phyloP scores from a whole-genome alignment of 2,329 filamentous ascomycete genomes.

The Alternaria atra region DNA sequence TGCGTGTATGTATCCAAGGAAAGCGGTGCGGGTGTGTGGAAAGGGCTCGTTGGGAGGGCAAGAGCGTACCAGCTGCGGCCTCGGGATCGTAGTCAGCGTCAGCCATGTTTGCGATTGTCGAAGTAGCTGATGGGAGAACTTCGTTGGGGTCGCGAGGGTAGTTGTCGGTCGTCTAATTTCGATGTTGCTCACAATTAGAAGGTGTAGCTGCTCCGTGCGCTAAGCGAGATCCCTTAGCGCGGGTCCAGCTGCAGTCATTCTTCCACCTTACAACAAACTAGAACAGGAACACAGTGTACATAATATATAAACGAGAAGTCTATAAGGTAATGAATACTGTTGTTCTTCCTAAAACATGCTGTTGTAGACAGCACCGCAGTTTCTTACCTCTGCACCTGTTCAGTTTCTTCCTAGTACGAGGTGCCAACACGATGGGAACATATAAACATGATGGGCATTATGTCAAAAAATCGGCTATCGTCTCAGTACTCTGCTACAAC shows the following conservation, averaged over 20 bases:
- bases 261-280: too few relatives aligned
- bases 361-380: too few relatives aligned
- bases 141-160: conserved; percentile 46
- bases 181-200: conserved; percentile 6
- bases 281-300: too few relatives aligned
- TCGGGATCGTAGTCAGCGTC: conserved; percentile 75
- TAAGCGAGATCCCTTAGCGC: conserved; percentile 21
- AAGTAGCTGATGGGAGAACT: conserved; percentile 55
- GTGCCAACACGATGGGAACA: not conserved
- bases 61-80: conserved; percentile 74
- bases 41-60: conserved; percentile 20
- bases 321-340: too few relatives aligned
- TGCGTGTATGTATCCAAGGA: conserved; percentile 7
- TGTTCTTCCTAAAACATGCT: too few relatives aligned
- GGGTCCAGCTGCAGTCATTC: conserved; percentile 2
- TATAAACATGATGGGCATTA: not conserved
- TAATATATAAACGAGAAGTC: too few relatives aligned
- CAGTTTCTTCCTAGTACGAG: too few relatives aligned
- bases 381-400: too few relatives aligned
- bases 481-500: too few relatives aligned
- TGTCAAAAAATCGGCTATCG: not conserved
- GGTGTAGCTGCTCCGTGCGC: conserved; percentile 15
- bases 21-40: conserved; percentile 18
- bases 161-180: conserved; percentile 36
- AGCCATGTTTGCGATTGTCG: conserved; percentile 76